Conservation (phyloP, 352 stramenopile genomes). For the Blastocystis sp. region DNA sequence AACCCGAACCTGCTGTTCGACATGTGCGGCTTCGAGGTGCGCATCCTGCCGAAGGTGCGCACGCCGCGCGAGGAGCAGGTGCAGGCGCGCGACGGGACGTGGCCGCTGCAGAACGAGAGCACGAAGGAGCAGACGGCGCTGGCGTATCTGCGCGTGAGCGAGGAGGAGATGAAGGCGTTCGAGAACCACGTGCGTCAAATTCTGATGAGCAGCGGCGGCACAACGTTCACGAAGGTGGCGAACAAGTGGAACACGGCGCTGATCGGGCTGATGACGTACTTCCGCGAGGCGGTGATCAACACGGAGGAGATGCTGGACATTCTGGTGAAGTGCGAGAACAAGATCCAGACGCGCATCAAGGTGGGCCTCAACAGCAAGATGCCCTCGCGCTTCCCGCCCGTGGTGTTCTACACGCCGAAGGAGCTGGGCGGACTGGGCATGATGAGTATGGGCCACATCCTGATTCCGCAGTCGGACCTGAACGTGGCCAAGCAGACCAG, state of each 20-base stretch:
- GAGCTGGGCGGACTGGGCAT: conserved; percentile 97
- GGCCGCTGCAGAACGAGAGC: conserved; percentile 97
- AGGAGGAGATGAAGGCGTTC: conserved; percentile 89
- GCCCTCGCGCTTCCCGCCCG: conserved; percentile 94
- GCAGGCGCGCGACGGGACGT: conserved; percentile 95
- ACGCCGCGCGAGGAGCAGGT: conserved; percentile 83
- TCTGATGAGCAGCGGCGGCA: conserved; percentile 96
- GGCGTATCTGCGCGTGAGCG: conserved; percentile 90
- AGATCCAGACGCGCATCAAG: conserved; percentile 99
- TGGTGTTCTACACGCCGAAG: conserved; percentile 99
- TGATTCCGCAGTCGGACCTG: conserved; percentile 98
- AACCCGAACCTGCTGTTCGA: conserved; percentile 99
- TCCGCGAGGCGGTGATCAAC: conserved; percentile 96
- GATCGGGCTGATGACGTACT: conserved; percentile 96
- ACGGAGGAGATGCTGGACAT: conserved; percentile 98
- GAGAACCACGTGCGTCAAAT: conserved; percentile 99
- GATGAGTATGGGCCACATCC: conserved; percentile 98
- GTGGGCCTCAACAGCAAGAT: conserved; percentile 99
- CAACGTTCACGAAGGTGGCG: conserved; percentile 99
- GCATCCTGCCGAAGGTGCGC: conserved; percentile 86
- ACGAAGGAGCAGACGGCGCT: conserved; percentile 99
- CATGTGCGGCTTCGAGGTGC: conserved; percentile 98
- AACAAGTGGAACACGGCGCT: conserved; percentile 96
- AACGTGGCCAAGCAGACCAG: conserved; percentile 98
- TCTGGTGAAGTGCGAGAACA: conserved; percentile 99